Conservation (phyloP, 2,329 filamentous ascomycete species). For the Paecilomyces formosus region DNA sequence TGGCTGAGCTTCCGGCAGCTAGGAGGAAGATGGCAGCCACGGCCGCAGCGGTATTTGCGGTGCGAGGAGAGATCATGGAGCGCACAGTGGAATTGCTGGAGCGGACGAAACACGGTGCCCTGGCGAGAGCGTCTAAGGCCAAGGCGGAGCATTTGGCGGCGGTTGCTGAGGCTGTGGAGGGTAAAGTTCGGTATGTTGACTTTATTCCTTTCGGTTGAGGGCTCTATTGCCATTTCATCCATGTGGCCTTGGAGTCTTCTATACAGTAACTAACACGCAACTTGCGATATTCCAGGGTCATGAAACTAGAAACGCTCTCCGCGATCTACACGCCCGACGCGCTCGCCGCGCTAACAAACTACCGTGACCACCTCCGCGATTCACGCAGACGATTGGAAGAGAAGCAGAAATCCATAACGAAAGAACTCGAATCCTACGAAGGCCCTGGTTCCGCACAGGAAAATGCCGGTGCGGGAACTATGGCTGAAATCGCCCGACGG, state of each 20-base stretch:
- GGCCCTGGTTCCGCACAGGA: slow-evolving; percentile 11
- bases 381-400: slow-evolving; percentile 22
- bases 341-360: slow-evolving; percentile 22
- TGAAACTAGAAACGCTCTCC: slow-evolving; percentile 28
- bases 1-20: slow-evolving; percentile 24
- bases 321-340: slow-evolving; percentile 32
- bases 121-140: slow-evolving; percentile 27
- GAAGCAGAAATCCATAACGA: slow-evolving; percentile 17
- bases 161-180: slow-evolving; percentile 30
- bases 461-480: slow-evolving; percentile 11
- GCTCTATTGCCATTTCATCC: slow-evolving; percentile 2
- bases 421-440: slow-evolving; percentile 29
- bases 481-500: slow-evolving; percentile 29
- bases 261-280: neutral
- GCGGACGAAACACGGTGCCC: slow-evolving; percentile 29
- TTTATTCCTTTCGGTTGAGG: slow-evolving; percentile 1
- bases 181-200: slow-evolving; percentile 27
- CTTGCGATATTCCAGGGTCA: slow-evolving; percentile 18
- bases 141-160: slow-evolving; percentile 32
- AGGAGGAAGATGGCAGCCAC: slow-evolving; percentile 26
- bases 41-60: slow-evolving; percentile 25
- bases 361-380: slow-evolving; percentile 24
- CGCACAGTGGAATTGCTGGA: slow-evolving; percentile 32
- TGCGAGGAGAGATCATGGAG: slow-evolving; percentile 26
- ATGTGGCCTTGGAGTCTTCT: neutral